Conservation (phyloP, 306 rosid species). For the Parietaria judaica region DNA sequence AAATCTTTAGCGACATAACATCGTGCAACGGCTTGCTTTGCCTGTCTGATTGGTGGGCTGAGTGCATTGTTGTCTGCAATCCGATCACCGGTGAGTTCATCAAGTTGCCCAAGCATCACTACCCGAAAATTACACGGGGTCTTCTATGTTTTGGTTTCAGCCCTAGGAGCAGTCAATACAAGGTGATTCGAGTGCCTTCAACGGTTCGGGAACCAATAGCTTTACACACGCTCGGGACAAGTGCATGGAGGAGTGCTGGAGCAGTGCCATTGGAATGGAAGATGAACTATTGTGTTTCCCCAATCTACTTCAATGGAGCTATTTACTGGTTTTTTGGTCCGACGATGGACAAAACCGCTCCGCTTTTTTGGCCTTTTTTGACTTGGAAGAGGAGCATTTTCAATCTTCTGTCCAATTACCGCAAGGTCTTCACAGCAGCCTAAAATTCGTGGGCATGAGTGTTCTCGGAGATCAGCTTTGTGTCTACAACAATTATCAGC, state of each 20-base stretch:
- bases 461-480: constrained; percentile 8
- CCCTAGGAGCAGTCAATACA: not conserved
- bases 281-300: not conserved
- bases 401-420: constrained; percentile 11
- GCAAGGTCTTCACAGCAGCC: not conserved
- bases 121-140: constrained; percentile 1
- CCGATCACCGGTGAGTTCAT: constrained; percentile 16
- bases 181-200: constrained; percentile 1
- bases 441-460: not conserved
- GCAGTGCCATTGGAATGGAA: too few species aligned
- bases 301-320: constrained; percentile 16
- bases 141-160: not conserved
- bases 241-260: constrained; percentile 7
- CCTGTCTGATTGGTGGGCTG: not conserved
- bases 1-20: not conserved
- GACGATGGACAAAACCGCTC: not conserved
- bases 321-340: constrained; percentile 9
- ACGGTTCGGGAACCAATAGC: not conserved
- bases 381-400: constrained; percentile 16
- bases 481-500: fast-evolving
- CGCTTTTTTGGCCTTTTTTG: not conserved
- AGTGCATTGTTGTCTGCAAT: constrained; percentile 5
- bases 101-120: not conserved
- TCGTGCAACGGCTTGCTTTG: constrained; percentile 19
- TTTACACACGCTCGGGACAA: constrained; percentile 14